These are phyloP conservation scores for Mucor velutinosus DNA, from an alignment of 371 early-diverging fungal genomes.

Conservation along the genomic window DNA sequence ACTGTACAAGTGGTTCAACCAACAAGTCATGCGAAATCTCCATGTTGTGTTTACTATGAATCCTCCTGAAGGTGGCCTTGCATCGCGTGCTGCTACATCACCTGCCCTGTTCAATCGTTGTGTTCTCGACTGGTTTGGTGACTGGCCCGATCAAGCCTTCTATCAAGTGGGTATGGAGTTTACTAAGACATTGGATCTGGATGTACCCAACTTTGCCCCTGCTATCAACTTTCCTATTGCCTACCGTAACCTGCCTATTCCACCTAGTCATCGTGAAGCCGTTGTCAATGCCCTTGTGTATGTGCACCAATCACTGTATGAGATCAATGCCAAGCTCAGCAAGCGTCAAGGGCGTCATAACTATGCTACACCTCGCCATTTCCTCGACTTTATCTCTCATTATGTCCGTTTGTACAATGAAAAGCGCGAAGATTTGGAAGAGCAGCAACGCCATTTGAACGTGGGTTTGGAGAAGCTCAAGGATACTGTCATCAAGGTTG, in stretches of 20 bases:
- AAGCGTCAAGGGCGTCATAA: slow-evolving; percentile 82
- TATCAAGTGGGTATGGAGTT: slow-evolving; percentile 97
- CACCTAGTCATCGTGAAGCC: slow-evolving; percentile 82
- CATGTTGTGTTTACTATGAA: slow-evolving; percentile 99
- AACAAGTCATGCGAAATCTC: slow-evolving; percentile 94
- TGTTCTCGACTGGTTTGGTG: slow-evolving; percentile 99
- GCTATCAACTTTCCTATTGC: slow-evolving; percentile 80
- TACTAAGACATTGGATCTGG: slow-evolving; percentile 88
- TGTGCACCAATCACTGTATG: slow-evolving; percentile 90
- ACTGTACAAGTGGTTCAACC: slow-evolving; percentile 96
- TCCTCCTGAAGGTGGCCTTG: slow-evolving; percentile 94
- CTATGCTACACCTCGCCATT: slow-evolving; percentile 96
- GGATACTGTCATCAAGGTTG: slow-evolving; percentile 96
- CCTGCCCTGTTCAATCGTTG: slow-evolving; percentile 99
- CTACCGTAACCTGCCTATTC: slow-evolving; percentile 75
- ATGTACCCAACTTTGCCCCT: slow-evolving; percentile 69
- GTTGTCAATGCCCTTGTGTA: slow-evolving; percentile 90
- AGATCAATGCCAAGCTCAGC: slow-evolving; percentile 82
- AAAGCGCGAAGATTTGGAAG: slow-evolving; percentile 95
- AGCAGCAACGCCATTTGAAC: slow-evolving; percentile 97
- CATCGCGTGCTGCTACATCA: slow-evolving; percentile 93
- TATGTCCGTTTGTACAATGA: slow-evolving; percentile 90
- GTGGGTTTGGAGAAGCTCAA: slow-evolving; percentile 96
- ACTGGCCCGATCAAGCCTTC: slow-evolving; percentile 98
- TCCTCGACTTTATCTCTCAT: slow-evolving; percentile 95